Conservation (phyloP, 768 basidiomycete genomes). For the Chlorophyllum brunneum region DNA sequence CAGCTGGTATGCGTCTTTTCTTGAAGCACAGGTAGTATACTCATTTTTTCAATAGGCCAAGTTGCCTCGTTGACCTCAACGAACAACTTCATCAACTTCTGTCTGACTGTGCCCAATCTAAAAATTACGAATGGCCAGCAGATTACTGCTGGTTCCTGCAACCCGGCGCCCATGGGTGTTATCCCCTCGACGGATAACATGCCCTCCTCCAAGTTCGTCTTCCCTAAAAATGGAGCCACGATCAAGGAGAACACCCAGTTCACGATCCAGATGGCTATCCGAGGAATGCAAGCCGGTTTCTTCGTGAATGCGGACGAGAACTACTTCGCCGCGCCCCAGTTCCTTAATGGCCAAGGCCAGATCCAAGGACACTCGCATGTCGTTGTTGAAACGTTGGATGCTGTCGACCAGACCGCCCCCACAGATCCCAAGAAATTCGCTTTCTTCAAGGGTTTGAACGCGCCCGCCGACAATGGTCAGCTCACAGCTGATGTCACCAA, state of each 20-base stretch:
- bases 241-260: conserved; percentile 46
- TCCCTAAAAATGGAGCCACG: conserved; percentile 40
- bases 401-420: conserved; percentile 39
- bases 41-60: conserved; percentile 39
- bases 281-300: conserved; percentile 42
- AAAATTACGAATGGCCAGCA: conserved; percentile 56
- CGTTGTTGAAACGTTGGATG: conserved; percentile 45
- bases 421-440: conserved; percentile 48
- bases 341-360: conserved; percentile 43
- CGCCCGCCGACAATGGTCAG: conserved; percentile 40
- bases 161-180: conserved; percentile 55
- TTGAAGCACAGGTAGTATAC: conserved; percentile 30
- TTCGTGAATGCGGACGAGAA: conserved; percentile 51
- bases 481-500: conserved; percentile 44
- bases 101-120: conserved; percentile 41
- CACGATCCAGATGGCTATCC: conserved; percentile 45
- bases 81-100: conserved; percentile 67
- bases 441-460: conserved; percentile 55
- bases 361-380: conserved; percentile 58
- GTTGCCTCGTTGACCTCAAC: conserved; percentile 49
- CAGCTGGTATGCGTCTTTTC: conserved; percentile 38
- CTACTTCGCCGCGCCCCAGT: conserved; percentile 54
- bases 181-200: conserved; percentile 46
- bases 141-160: conserved; percentile 52
- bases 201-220: conserved; percentile 48